Evolutionary conservation across 306 rosid species (phyloP).

Genomic region (Rosa persica): DNA sequence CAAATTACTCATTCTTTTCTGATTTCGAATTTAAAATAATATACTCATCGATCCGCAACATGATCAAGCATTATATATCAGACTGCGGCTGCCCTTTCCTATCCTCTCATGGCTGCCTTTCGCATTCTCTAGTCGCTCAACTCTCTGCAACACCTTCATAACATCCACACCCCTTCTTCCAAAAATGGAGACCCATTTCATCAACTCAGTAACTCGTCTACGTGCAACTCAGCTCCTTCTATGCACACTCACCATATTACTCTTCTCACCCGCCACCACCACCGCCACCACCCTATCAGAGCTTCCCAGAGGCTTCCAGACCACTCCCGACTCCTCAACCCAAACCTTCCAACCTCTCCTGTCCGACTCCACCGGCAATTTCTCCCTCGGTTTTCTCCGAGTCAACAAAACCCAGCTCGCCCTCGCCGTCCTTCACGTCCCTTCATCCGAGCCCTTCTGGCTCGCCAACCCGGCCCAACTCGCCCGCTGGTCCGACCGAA

Average conservation of each 20-base stretch:
- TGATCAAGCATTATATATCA: constrained; percentile 1
- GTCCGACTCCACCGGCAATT: constrained; percentile 49
- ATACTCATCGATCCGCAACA: background rate
- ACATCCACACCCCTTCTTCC: background rate
- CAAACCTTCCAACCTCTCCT: constrained; percentile 65
- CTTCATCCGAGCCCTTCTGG: constrained; percentile 70
- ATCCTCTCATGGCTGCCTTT: background rate
- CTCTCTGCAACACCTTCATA: background rate
- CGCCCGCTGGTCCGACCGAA: constrained; percentile 52
- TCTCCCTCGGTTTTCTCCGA: constrained; percentile 85
- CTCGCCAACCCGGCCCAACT: constrained; percentile 44
- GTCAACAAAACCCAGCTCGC: constrained; percentile 44
- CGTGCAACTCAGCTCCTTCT: constrained; percentile 21
- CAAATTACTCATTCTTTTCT: background rate
- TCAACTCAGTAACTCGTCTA: constrained; percentile 17
- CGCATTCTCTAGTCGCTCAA: background rate
- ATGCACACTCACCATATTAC: constrained; percentile 2
- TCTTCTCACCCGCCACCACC: constrained; percentile 26
- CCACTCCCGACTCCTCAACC: constrained; percentile 41
- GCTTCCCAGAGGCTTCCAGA: constrained; percentile 56
- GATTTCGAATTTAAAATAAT: background rate
- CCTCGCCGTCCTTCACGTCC: constrained; percentile 62
- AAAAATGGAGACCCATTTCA: constrained; percentile 37
- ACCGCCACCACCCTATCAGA: constrained; percentile 17
- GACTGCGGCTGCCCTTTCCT: background rate